Base-by-base conservation (phyloP, 2,329 filamentous ascomycete genomes). In the Alternaria tenuissima region DNA sequence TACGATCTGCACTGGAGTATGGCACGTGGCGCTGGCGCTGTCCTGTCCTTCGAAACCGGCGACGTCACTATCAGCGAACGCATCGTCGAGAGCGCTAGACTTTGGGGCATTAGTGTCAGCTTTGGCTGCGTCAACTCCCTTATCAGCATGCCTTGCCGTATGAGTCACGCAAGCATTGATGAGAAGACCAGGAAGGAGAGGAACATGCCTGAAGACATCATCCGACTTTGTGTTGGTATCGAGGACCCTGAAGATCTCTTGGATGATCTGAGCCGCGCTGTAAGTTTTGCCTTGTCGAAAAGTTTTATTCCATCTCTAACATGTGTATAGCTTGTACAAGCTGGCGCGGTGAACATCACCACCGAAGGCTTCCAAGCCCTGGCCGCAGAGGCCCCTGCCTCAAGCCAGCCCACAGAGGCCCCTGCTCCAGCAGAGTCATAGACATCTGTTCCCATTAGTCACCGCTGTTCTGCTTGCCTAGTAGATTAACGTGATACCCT, bases 131-230 rank as follows among this genome's bases (percentile, higher is more conserved):
- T 99, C 67, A 99, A 99, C 83, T 96, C 92, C 77, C 83, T 99
- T 78, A 99, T 99, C 80, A 97, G 94, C 82, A 97, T 99, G 94
- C 94, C 95, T 8, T 99, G 95, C 82, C 93, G 94, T 74, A 99
- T 99, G 96, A 98, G 94, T 81, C 95, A 99, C 80, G 95, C 95
- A 39, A 97, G 93, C 76, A 99, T 99, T 74, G 95, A 98, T 76
- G 92, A 93, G 60, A 96, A 97, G 83, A 98, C 94, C 53, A 86
- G 95, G 69, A 62, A 59, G 85, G 75, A 76, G 66, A 69, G 74
- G 65, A 90, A 94, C 66, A 91, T 99, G 89, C 95, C 95, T 11
- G 95, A 99, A 81, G 95, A 99, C 78, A 91, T 99, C 62, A 98
- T 99, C 72, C 87, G 95, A 57, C 81, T 99, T 56, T 99, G 95